A percentile compares a stretch with the other conserved stretches of the same genome.
phyloP scores from a whole-genome alignment of 345 rosid genomes.

The Brassica nigra region DNA sequence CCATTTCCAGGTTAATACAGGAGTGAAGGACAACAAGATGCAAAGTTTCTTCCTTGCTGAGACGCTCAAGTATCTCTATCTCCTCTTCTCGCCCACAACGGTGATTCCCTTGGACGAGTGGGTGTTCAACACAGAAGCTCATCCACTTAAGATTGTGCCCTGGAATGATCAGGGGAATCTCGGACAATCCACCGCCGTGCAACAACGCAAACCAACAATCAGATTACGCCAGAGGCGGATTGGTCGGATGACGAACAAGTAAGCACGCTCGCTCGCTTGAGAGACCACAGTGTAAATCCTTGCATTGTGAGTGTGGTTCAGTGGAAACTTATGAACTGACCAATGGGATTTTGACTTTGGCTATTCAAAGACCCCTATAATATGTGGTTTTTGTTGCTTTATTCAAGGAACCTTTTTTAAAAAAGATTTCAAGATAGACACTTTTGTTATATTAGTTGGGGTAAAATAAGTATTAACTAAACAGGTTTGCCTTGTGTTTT shows the following conservation, averaged over 20 bases:
- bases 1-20: slow-evolving; percentile 67
- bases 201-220: slow-evolving; percentile 21
- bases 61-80: slow-evolving; percentile 86
- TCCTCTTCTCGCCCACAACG: slow-evolving; percentile 79
- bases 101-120: slow-evolving; percentile 86
- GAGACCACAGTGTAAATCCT: slow-evolving; percentile 22
- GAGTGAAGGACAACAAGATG: slow-evolving; percentile 87
- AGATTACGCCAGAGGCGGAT: slow-evolving; percentile 36
- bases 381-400: slow-evolving; percentile 14
- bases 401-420: slow-evolving; percentile 3
- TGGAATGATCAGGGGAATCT: slow-evolving; percentile 32
- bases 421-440: slow-evolving; percentile 17
- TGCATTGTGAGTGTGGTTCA: slow-evolving; percentile 14
- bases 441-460: slow-evolving; percentile 1
- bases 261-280: slow-evolving; percentile 1
- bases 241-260: slow-evolving; percentile 35
- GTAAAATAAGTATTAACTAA: slow-evolving; percentile 6
- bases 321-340: slow-evolving; percentile 5
- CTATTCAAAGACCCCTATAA: slow-evolving; percentile 18
- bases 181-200: slow-evolving; percentile 18
- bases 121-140: slow-evolving; percentile 99
- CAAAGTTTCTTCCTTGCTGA: slow-evolving; percentile 96
- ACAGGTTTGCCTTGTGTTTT: slow-evolving; percentile 17
- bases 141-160: slow-evolving; percentile 68
- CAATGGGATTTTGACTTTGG: not conserved